Percentiles rank a stretch among this genome's conserved stretches.
Conservation (phyloP, 192 early-diverging fungal species). For the Chytriomyces sp. region DNA sequence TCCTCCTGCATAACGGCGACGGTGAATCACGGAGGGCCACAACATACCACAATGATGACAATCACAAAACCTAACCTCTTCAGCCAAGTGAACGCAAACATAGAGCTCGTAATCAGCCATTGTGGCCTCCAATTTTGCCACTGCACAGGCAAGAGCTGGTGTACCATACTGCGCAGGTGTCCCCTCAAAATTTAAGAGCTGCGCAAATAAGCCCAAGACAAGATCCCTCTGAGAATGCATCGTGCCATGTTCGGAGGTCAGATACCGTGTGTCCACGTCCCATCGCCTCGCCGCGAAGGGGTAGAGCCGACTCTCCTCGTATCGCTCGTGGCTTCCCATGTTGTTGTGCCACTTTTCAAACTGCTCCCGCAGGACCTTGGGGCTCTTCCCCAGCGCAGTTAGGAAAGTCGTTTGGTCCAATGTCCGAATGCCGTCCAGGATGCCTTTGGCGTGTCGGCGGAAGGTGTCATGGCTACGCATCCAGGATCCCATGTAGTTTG, state of each 20-base stretch:
- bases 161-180: background rate
- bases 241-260: conserved; percentile 2
- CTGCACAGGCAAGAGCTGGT: background rate
- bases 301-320: conserved; percentile 11
- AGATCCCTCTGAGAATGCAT: background rate
- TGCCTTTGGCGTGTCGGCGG: background rate
- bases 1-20: conserved; percentile 1
- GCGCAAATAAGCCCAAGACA: background rate
- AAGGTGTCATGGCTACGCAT: background rate
- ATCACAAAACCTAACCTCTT: background rate
- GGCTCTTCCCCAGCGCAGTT: background rate
- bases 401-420: conserved; percentile 5
- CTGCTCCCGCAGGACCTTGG: background rate
- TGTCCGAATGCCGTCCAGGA: background rate
- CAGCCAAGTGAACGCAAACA: background rate
- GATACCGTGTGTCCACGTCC: background rate
- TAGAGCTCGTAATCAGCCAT: conserved; percentile 7
- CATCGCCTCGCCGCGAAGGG: conserved; percentile 2
- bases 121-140: background rate
- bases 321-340: conserved; percentile 11
- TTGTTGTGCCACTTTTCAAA: conserved; percentile 1
- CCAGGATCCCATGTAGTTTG: background rate
- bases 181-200: background rate
- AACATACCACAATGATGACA: background rate
- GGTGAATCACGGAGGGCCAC: background rate